Conservation (phyloP, 176 grass and related monocot species). For the Ensete ventricosum region DNA sequence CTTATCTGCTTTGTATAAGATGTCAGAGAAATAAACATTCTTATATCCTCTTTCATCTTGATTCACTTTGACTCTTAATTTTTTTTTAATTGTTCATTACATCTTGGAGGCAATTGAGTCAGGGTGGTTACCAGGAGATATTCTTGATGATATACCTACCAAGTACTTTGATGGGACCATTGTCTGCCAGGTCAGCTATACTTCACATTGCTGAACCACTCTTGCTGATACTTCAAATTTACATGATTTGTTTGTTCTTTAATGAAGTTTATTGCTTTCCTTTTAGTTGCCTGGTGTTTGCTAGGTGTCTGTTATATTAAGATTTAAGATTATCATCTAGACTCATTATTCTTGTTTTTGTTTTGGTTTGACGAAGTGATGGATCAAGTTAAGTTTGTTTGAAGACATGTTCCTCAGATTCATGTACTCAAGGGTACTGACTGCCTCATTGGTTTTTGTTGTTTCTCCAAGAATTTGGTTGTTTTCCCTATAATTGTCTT, state of each 20-base stretch:
- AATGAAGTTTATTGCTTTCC: neutral
- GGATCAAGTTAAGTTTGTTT: neutral
- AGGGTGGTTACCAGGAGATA: conserved; percentile 75
- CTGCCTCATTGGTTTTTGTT: no score
- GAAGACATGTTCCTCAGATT: no score
- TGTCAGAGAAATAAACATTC: neutral
- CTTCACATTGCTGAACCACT: neutral
- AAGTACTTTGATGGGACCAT: conserved; percentile 76
- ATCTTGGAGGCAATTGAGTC: conserved; percentile 58
- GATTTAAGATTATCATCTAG: neutral
- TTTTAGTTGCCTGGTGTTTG: neutral
- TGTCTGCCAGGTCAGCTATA: conserved; percentile 71
- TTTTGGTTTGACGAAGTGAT: neutral
- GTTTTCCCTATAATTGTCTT: no score
- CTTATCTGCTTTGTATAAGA: neutral
- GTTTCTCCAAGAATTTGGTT: no score
- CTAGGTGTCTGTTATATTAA: neutral
- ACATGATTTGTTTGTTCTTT: conserved; percentile 10
- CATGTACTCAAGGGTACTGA: neutral
- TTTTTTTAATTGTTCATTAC: neutral
- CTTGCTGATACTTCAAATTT: conserved; percentile 6
- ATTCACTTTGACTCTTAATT: neutral
- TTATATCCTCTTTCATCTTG: no score
- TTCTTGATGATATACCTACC: conserved; percentile 89
- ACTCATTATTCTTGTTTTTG: neutral